phyloP scores from a whole-genome alignment of 2,329 filamentous ascomycete genomes.

The Elsinoe ampelina region DNA sequence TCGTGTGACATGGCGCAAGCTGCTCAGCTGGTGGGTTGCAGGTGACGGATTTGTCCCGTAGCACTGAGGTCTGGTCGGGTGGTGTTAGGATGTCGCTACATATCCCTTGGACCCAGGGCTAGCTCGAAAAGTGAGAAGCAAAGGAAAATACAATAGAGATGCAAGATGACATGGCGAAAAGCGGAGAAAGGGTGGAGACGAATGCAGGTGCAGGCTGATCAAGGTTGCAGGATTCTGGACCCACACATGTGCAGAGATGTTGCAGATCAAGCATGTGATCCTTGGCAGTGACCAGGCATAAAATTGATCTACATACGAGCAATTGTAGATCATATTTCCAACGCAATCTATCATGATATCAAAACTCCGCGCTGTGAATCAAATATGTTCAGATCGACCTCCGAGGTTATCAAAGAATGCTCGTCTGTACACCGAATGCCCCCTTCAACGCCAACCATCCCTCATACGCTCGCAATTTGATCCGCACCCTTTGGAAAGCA shows the following conservation, averaged over 20 bases:
- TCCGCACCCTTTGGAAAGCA: slow-evolving; percentile 46
- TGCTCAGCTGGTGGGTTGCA: background rate
- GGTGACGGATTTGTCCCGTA: background rate
- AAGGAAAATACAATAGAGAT: background rate
- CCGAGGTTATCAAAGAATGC: background rate
- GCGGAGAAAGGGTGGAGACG: background rate
- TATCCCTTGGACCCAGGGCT: background rate
- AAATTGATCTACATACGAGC: background rate
- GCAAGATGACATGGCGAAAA: background rate
- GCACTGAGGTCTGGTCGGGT: background rate
- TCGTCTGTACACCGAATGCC: slow-evolving; percentile 35
- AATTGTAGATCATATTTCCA: background rate
- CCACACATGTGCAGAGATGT: background rate
- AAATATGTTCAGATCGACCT: background rate
- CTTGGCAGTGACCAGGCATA: background rate
- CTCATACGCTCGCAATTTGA: slow-evolving; percentile 52
- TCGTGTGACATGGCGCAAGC: background rate
- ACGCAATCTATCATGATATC: background rate
- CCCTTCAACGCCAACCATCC: slow-evolving; percentile 44
- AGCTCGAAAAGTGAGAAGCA: background rate
- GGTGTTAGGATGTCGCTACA: background rate
- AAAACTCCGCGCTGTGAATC: slow-evolving; percentile 2
- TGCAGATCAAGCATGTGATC: slow-evolving; percentile 6
- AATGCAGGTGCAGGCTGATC: background rate
- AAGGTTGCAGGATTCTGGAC: background rate